phyloP scores from a whole-genome alignment of 192 early-diverging fungal genomes.

The Umbelopsis sp. region DNA sequence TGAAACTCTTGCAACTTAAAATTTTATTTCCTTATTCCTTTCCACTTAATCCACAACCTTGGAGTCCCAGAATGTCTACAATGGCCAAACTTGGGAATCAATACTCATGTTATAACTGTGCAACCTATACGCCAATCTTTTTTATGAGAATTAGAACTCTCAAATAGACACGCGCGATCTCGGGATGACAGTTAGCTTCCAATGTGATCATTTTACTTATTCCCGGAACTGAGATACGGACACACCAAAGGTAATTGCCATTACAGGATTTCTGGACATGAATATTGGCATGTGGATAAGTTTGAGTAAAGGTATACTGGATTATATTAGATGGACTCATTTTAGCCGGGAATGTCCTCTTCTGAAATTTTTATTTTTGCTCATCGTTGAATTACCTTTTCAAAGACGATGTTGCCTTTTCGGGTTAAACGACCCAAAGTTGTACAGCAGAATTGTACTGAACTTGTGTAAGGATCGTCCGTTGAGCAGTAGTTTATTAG shows the following conservation, averaged over 20 bases:
- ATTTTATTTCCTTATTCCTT: too few relatives aligned
- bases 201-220: too few relatives aligned
- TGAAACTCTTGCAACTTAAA: background rate
- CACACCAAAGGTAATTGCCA: too few relatives aligned
- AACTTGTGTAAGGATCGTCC: background rate
- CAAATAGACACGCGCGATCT: too few relatives aligned
- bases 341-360: background rate
- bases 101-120: background rate
- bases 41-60: background rate
- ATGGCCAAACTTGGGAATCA: constrained; percentile 5
- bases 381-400: background rate
- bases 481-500: background rate
- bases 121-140: too few relatives aligned
- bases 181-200: too few relatives aligned
- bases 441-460: background rate
- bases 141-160: too few relatives aligned
- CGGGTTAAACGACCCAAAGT: background rate
- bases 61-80: constrained; percentile 1
- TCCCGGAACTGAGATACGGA: too few relatives aligned
- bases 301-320: background rate
- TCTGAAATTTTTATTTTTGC: background rate
- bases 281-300: background rate
- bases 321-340: too few relatives aligned
- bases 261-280: too few relatives aligned
- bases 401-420: background rate